These are phyloP conservation scores for Penicillium sclerotiorum DNA, from an alignment of 2,329 filamentous ascomycete genomes.

Conservation along the genomic window DNA sequence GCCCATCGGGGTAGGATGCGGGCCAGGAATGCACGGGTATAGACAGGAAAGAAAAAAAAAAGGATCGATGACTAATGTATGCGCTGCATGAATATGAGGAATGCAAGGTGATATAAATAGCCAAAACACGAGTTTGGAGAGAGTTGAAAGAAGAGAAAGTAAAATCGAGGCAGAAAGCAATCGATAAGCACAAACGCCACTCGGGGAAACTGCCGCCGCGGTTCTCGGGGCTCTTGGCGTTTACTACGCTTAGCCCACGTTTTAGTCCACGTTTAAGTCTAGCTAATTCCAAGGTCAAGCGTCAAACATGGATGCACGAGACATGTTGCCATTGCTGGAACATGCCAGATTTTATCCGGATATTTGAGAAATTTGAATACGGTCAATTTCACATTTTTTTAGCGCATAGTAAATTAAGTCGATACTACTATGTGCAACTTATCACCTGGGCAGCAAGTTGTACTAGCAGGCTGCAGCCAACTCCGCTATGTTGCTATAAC, in stretches of 20 bases:
- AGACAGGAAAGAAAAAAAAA: slow-evolving; percentile 14
- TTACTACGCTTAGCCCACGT: slow-evolving; percentile 1
- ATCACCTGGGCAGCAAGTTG: no score
- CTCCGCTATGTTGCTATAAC: no score
- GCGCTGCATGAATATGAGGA: slow-evolving; percentile 13
- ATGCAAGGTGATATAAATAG: background rate
- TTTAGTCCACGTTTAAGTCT: background rate
- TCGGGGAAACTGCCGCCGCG: slow-evolving; percentile 21
- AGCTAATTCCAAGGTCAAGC: background rate
- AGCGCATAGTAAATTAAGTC: no score
- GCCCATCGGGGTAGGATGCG: slow-evolving; percentile 36
- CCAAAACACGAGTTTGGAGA: background rate
- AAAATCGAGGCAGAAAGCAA: slow-evolving; percentile 17
- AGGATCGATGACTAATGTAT: slow-evolving; percentile 14
- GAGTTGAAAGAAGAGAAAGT: slow-evolving; percentile 12
- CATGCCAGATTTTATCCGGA: no score
- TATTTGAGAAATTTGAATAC: no score
- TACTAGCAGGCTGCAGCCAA: no score
- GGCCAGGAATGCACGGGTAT: slow-evolving; percentile 12
- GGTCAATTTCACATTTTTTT: no score
- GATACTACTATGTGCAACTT: no score
- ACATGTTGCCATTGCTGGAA: no score
- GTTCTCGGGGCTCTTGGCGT: slow-evolving; percentile 4
- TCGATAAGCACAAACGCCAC: slow-evolving; percentile 26
- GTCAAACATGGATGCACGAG: background rate